These are phyloP conservation scores for Hymenoscyphus scutula DNA, from an alignment of 2,329 filamentous ascomycete species.

Conservation along the genomic window DNA sequence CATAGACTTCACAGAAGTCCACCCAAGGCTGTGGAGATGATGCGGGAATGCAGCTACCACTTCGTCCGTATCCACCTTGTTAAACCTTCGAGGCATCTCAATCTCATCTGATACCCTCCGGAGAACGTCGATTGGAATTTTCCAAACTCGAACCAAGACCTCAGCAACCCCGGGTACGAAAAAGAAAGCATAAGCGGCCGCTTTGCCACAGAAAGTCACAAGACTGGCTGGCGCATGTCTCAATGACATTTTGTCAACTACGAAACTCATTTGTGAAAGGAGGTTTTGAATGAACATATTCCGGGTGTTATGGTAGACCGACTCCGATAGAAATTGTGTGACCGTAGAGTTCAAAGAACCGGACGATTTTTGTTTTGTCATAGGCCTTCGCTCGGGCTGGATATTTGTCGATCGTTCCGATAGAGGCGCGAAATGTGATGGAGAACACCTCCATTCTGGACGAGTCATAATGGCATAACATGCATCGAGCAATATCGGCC, in stretches of 20 bases:
- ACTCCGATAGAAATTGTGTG: constrained; percentile 67
- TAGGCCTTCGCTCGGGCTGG: constrained; percentile 31
- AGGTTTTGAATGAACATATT: constrained; percentile 70
- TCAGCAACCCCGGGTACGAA: constrained; percentile 71
- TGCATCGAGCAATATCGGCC: constrained; percentile 67
- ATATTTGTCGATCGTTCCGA: constrained; percentile 40
- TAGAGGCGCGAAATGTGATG: constrained; percentile 55
- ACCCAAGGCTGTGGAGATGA: constrained; percentile 58
- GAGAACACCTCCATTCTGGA: constrained; percentile 64
- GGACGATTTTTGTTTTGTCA: constrained; percentile 39
- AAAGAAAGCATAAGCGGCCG: constrained; percentile 71
- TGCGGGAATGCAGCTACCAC: constrained; percentile 39
- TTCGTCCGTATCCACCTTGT: constrained; percentile 42
- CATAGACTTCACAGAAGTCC: constrained; percentile 56
- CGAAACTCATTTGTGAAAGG: constrained; percentile 66
- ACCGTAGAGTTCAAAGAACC: constrained; percentile 56
- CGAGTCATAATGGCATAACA: constrained; percentile 68
- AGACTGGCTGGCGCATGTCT: constrained; percentile 53
- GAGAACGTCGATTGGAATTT: constrained; percentile 55
- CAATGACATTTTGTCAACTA: constrained; percentile 71
- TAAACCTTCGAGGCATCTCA: constrained; percentile 53
- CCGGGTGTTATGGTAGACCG: constrained; percentile 68
- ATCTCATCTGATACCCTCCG: constrained; percentile 61
- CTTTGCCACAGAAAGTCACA: constrained; percentile 70
- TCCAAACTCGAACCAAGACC: constrained; percentile 65